phyloP scores from a whole-genome alignment of 108 stramenopile species.

The Hondaea fermentalgiana region DNA sequence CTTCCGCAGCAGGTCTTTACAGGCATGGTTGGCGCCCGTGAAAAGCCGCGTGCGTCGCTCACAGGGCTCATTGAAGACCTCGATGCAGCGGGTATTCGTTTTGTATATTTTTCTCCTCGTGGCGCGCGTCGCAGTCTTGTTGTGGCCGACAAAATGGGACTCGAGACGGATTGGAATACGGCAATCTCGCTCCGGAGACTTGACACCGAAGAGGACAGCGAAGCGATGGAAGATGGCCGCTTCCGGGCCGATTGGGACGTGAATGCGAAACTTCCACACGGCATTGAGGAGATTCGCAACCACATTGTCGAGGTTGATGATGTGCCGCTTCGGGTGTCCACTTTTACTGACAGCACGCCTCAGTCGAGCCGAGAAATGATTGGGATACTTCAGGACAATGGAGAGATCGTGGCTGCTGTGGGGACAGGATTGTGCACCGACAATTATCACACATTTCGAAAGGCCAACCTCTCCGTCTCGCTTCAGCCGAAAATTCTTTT shows the following conservation, averaged over 20 bases:
- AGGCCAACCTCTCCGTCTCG: background rate
- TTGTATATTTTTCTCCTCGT: conserved; percentile 4
- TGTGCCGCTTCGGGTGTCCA: conserved; percentile 23
- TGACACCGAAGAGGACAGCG: background rate
- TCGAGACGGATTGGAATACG: conserved; percentile 22
- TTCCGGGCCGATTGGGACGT: conserved; percentile 7
- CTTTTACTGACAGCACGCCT: conserved; percentile 18
- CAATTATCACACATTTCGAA: background rate
- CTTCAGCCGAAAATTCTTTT: background rate
- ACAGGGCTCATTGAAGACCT: background rate
- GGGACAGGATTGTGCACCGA: background rate
- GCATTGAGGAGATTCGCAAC: conserved; percentile 19
- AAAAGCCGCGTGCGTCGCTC: background rate
- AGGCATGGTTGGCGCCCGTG: conserved; percentile 18
- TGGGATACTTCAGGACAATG: conserved; percentile 8
- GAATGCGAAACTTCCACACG: conserved; percentile 26
- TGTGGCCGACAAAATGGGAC: conserved; percentile 8
- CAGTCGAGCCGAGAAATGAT: background rate
- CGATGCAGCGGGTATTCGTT: background rate
- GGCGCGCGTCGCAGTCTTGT: background rate
- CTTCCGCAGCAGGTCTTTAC: background rate
- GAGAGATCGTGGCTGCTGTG: conserved; percentile 14
- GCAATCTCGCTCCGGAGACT: conserved; percentile 13
- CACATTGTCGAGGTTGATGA: conserved; percentile 17
- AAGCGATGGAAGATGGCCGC: background rate